phyloP scores from a whole-genome alignment of 176 grass and related monocot genomes.

The Miscanthus lutarioriparius region DNA sequence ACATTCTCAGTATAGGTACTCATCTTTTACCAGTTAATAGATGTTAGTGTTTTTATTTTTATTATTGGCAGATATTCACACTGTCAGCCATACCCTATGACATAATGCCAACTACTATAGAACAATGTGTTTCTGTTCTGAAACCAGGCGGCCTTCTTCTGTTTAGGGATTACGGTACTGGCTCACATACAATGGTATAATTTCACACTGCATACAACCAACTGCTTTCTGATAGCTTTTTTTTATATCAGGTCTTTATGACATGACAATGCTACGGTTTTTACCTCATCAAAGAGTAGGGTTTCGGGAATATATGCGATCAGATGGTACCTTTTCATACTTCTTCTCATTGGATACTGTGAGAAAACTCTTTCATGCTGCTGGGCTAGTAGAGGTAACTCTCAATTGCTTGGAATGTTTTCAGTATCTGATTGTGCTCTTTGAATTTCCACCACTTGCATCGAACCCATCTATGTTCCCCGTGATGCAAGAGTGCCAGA shows the following conservation, averaged over 20 bases:
- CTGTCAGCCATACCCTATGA: slow-evolving; percentile 79
- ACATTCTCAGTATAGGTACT: not conserved
- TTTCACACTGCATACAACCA: not conserved
- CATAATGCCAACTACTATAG: slow-evolving; percentile 15
- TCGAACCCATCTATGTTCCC: not conserved
- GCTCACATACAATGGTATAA: not conserved
- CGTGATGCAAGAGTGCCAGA: not conserved
- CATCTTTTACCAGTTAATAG: not conserved
- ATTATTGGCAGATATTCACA: slow-evolving; percentile 80
- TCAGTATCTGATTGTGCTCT: not conserved
- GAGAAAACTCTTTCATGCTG: slow-evolving; percentile 70
- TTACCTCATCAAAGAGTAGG: slow-evolving; percentile 76
- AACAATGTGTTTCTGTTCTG: slow-evolving; percentile 70
- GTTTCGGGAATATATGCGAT: slow-evolving; percentile 82
- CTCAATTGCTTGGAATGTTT: not conserved
- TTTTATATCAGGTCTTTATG: slow-evolving; percentile 69
- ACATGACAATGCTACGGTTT: slow-evolving; percentile 99
- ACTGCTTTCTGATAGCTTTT: slow-evolving; percentile 7
- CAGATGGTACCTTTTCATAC: slow-evolving; percentile 87
- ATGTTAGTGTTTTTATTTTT: slow-evolving; percentile 8
- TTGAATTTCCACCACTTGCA: slow-evolving; percentile 4
- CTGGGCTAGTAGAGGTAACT: slow-evolving; percentile 79
- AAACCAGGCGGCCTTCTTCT: slow-evolving; percentile 81
- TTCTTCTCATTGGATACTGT: slow-evolving; percentile 79
- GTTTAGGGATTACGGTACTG: slow-evolving; percentile 93